These are phyloP conservation scores for Agrocybe pediades DNA, from an alignment of 768 basidiomycete genomes.

Conservation along the genomic window DNA sequence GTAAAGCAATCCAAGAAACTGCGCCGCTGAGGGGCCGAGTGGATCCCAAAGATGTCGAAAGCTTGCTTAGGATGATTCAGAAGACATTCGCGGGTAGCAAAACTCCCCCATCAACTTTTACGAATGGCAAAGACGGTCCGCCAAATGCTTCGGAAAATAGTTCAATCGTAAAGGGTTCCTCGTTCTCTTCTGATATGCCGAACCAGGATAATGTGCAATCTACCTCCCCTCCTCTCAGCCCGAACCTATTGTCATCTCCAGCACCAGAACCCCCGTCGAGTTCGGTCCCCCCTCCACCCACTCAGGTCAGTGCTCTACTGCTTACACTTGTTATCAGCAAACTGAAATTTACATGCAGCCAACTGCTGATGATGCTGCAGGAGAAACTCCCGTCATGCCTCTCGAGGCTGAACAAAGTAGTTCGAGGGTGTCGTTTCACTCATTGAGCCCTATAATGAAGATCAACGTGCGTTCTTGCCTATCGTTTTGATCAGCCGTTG, in stretches of 20 bases:
- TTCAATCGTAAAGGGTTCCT: too few relatives aligned
- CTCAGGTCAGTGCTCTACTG: slow-evolving; percentile 11
- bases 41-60: slow-evolving; percentile 38
- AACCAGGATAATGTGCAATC: slow-evolving; percentile 2
- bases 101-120: neutral
- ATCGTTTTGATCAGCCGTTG: neutral
- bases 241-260: slow-evolving; percentile 18
- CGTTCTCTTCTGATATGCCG: too few relatives aligned
- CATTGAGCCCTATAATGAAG: slow-evolving; percentile 40
- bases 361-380: neutral
- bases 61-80: slow-evolving; percentile 34
- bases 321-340: neutral
- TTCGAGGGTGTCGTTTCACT: slow-evolving; percentile 21
- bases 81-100: slow-evolving; percentile 41
- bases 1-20: slow-evolving; percentile 38
- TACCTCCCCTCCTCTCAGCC: slow-evolving; percentile 23
- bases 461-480: slow-evolving; percentile 42
- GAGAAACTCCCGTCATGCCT: neutral
- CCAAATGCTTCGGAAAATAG: too few relatives aligned
- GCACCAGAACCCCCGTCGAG: slow-evolving; percentile 23
- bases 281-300: slow-evolving; percentile 16
- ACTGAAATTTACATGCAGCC: too few relatives aligned
- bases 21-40: slow-evolving; percentile 42
- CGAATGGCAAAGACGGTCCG: too few relatives aligned
- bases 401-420: slow-evolving; percentile 13